These are phyloP conservation scores for Eimeria necatrix DNA, from an alignment of 169 alveolate genomes.

Conservation along the genomic window DNA sequence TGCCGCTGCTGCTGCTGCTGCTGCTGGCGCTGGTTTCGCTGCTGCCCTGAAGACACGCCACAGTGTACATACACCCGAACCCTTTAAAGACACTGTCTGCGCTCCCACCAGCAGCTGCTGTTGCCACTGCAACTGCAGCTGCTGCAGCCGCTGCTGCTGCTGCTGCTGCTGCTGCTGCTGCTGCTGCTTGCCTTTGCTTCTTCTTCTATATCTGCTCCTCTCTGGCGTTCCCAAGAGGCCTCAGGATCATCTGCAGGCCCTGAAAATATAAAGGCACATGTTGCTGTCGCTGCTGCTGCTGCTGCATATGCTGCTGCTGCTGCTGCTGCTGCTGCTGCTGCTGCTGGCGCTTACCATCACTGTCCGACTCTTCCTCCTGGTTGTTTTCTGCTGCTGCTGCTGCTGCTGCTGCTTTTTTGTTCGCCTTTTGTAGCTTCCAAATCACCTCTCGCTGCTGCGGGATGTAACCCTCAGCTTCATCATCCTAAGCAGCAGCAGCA, in stretches of 20 bases:
- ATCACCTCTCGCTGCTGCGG: conserved; percentile 57
- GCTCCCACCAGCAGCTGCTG: neutral
- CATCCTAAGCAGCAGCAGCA: conserved; percentile 76
- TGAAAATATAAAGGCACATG: neutral
- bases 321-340: neutral
- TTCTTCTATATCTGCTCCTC: conserved; percentile 36
- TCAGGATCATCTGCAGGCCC: neutral
- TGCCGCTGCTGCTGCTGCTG: conserved; percentile 38
- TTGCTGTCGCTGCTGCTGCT: conserved; percentile 35
- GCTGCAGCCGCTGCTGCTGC: conserved; percentile 42
- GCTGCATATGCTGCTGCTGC: neutral
- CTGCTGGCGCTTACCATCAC: neutral
- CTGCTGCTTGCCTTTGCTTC: too few relatives aligned
- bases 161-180: conserved; percentile 31
- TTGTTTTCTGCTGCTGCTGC: conserved; percentile 29
- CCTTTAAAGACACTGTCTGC: conserved; percentile 19
- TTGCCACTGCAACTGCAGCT: neutral
- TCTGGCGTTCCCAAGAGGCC: neutral
- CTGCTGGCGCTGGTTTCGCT: conserved; percentile 33
- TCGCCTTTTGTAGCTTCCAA: neutral
- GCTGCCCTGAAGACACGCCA: neutral
- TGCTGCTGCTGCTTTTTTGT: conserved; percentile 1
- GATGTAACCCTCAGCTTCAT: conserved; percentile 80
- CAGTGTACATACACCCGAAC: conserved; percentile 17
- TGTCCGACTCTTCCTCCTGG: too few relatives aligned